Conservation (phyloP, 176 grass and related monocot genomes). For the Musa troglodytarum region DNA sequence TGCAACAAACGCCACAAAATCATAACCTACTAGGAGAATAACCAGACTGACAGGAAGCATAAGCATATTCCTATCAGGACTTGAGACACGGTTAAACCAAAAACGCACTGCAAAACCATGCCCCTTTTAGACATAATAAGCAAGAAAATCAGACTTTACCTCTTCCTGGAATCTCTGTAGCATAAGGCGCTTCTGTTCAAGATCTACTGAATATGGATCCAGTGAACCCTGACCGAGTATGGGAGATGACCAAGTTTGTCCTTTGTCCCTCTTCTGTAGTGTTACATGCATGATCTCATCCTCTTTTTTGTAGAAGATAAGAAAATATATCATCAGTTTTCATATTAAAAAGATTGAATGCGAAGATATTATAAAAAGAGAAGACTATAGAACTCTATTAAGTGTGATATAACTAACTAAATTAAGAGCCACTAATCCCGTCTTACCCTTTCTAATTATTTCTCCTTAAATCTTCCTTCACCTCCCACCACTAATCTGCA, state of each 20-base stretch:
- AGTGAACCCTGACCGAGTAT: slow-evolving; percentile 79
- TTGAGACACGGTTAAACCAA: not conserved
- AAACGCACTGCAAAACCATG: not conserved
- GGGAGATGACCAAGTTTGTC: slow-evolving; percentile 83
- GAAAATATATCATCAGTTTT: not conserved
- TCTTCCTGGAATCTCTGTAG: slow-evolving; percentile 99
- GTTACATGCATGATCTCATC: slow-evolving; percentile 85
- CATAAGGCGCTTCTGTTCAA: slow-evolving; percentile 97
- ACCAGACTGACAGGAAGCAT: not conserved
- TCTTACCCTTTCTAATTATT: no score
- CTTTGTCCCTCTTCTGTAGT: slow-evolving; percentile 93
- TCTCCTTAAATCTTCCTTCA: no score
- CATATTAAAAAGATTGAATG: not conserved
- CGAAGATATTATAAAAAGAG: not conserved
- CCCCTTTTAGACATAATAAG: not conserved
- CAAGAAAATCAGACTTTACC: slow-evolving; percentile 32
- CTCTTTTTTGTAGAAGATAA: slow-evolving; percentile 30
- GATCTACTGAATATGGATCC: slow-evolving; percentile 63
- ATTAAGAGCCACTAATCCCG: no score
- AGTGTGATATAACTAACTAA: not conserved
- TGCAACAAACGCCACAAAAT: not conserved
- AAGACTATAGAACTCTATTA: not conserved
- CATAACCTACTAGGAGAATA: not conserved
- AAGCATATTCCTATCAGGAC: not conserved
- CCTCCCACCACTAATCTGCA: no score